A percentile compares a stretch with the other conserved stretches of the same genome.
Evolutionary conservation across 2,329 filamentous ascomycete species (phyloP).

Genomic region (Colletotrichum australisinense): DNA sequence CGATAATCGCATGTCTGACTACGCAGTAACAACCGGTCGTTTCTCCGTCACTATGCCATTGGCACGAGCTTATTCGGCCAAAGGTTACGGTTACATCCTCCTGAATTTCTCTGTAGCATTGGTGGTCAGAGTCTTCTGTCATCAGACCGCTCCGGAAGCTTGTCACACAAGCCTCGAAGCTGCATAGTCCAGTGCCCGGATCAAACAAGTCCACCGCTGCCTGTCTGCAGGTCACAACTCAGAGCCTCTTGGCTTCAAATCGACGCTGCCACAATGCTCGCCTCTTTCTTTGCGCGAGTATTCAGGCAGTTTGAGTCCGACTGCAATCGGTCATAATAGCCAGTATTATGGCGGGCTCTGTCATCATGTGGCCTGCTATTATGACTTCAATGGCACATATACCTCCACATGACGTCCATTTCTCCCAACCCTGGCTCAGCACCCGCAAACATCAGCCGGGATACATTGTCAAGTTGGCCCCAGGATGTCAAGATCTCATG

Average conservation of each 20-base stretch:
- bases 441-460: constrained; percentile 1
- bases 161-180: not conserved
- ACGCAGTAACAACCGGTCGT: not conserved
- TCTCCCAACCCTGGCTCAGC: not conserved
- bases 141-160: not conserved
- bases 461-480: not conserved
- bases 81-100: not conserved
- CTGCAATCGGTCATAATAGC: not conserved
- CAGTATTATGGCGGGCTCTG: not conserved
- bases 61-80: constrained; percentile 9
- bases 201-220: constrained; percentile 1
- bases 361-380: not conserved
- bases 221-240: not conserved
- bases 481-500: constrained; percentile 10
- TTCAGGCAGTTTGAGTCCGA: not conserved
- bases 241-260: not conserved
- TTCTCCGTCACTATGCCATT: constrained; percentile 10
- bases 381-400: constrained; percentile 25
- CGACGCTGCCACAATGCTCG: not conserved
- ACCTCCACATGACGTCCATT: constrained; percentile 26
- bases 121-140: not conserved
- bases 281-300: not conserved
- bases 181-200: not conserved
- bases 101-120: not conserved
- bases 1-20: not conserved